phyloP scores from a whole-genome alignment of 352 stramenopile genomes.

The Globisporangium rhizosaccharum region DNA sequence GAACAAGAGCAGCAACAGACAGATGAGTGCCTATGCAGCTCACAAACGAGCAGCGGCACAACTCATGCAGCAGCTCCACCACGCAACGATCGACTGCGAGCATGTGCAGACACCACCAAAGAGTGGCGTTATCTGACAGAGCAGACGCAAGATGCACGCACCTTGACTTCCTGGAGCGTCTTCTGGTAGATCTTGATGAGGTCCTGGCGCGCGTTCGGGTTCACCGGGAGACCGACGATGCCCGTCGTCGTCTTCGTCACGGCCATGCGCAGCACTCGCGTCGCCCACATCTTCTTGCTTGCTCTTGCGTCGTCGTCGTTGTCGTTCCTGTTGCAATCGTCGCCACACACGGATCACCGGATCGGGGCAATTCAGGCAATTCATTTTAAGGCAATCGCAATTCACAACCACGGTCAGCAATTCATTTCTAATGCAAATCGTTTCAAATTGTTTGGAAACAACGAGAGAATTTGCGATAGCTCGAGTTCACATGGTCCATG shows the following conservation, averaged over 20 bases:
- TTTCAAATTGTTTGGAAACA: too few species aligned
- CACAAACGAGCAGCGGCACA: not conserved
- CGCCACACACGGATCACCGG: slow-evolving; percentile 17
- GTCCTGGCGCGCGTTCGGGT: slow-evolving; percentile 76
- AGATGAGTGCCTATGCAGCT: not conserved
- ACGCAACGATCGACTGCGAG: not conserved
- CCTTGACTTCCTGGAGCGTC: slow-evolving; percentile 78
- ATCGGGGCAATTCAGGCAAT: too few species aligned
- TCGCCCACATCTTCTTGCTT: slow-evolving; percentile 58
- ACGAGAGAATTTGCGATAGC: too few species aligned
- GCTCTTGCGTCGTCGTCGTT: slow-evolving; percentile 7
- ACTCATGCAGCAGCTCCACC: not conserved
- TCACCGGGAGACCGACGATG: slow-evolving; percentile 78
- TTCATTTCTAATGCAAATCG: too few species aligned
- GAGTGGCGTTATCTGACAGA: too few species aligned
- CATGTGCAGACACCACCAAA: not conserved
- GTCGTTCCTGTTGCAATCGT: slow-evolving; percentile 9
- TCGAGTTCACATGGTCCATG: too few species aligned
- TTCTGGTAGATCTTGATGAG: slow-evolving; percentile 83
- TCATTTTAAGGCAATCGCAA: too few species aligned
- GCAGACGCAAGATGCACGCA: slow-evolving; percentile 10
- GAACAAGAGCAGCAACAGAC: not conserved
- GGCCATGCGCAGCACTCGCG: slow-evolving; percentile 76
- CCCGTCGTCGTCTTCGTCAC: slow-evolving; percentile 86
- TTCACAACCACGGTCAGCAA: too few species aligned